phyloP scores from a whole-genome alignment of 306 rosid species.

The Vigna radiata region DNA sequence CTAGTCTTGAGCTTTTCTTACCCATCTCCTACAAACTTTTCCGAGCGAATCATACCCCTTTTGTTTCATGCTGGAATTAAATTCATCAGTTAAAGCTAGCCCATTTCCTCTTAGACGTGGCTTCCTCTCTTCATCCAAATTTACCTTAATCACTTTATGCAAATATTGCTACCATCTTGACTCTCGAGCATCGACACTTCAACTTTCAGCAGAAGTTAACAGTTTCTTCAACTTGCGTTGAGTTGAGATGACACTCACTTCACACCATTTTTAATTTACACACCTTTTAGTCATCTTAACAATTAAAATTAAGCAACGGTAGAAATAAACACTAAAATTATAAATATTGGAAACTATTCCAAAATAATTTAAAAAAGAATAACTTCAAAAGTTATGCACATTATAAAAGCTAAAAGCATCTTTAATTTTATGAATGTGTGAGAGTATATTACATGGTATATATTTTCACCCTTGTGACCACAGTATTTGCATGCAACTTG shows the following conservation, averaged over 20 bases:
- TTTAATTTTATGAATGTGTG: neutral
- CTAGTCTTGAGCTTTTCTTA: neutral
- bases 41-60: neutral
- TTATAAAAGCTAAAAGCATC: neutral
- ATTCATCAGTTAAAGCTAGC: neutral
- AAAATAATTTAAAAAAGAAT: neutral
- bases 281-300: neutral
- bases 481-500: neutral
- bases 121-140: neutral
- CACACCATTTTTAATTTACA: neutral
- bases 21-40: neutral
- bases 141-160: neutral
- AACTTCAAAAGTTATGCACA: neutral
- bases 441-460: constrained; percentile 9
- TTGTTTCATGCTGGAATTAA: constrained; percentile 1
- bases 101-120: neutral
- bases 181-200: neutral
- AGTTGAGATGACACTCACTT: neutral
- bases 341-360: neutral
- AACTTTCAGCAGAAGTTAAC: no score
- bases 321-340: neutral
- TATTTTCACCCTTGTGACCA: neutral
- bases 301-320: neutral
- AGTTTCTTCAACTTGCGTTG: neutral
- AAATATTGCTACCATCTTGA: neutral